Percentiles rank a stretch among this genome's conserved stretches.
Conservation (phyloP, 75 land plant species). For the Chamaecyparis obtusa region DNA sequence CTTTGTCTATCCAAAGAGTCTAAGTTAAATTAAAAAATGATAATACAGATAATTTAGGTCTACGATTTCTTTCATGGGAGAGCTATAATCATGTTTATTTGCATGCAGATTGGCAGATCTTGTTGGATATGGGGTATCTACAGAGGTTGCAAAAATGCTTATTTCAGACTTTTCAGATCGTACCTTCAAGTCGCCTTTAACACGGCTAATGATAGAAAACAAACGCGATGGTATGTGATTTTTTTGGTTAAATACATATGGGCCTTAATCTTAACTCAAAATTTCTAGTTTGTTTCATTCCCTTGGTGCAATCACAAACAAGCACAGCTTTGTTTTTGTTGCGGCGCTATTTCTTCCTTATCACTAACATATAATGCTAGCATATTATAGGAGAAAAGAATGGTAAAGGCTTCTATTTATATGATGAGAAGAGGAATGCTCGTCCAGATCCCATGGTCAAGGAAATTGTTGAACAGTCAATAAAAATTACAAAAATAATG, state of each 20-base stretch:
- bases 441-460: constrained; percentile 72
- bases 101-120: constrained; percentile 74
- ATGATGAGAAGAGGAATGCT: constrained; percentile 85
- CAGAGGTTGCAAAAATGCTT: constrained; percentile 53
- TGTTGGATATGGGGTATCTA: constrained; percentile 77
- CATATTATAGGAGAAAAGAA: constrained; percentile 61
- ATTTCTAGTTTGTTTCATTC: background rate
- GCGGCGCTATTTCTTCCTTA: background rate
- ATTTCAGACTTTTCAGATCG: constrained; percentile 64
- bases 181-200: constrained; percentile 44
- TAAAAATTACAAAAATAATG: constrained; percentile 60
- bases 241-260: constrained; percentile 8
- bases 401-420: constrained; percentile 84
- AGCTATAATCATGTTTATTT: background rate
- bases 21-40: background rate
- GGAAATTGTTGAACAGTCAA: constrained; percentile 58
- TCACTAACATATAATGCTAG: background rate
- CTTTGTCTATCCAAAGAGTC: background rate
- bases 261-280: background rate
- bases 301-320: background rate
- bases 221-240: constrained; percentile 62
- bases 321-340: background rate
- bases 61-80: background rate
- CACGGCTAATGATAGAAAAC: constrained; percentile 54
- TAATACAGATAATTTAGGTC: background rate